phyloP scores from a whole-genome alignment of 2,329 filamentous ascomycete genomes.

The Colletotrichum cuscutae region DNA sequence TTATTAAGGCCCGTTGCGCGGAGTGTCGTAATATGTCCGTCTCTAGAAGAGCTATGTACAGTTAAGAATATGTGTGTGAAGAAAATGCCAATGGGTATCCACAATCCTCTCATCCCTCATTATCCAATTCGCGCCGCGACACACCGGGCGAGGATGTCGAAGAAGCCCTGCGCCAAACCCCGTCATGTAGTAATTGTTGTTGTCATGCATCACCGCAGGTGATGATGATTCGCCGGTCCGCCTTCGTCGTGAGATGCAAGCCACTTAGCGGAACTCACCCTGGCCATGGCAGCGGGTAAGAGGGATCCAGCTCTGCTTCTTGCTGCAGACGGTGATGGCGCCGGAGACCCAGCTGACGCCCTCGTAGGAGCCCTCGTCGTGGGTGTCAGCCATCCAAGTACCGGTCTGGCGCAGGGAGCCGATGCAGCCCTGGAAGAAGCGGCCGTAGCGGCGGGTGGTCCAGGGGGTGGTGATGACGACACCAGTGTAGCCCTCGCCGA shows the following conservation, averaged over 20 bases:
- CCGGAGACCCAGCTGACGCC: constrained; percentile 22
- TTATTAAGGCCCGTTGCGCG: neutral
- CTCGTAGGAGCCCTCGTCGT: constrained; percentile 31
- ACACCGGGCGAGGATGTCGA: neutral
- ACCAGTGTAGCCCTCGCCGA: constrained; percentile 24
- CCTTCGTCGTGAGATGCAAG: too few relatives aligned
- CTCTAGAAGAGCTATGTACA: neutral
- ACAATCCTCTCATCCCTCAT: neutral
- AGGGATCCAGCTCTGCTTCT: constrained; percentile 18
- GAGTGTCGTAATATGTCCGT: neutral
- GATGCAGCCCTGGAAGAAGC: constrained; percentile 29
- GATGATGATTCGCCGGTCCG: neutral
- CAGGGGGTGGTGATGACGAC: constrained; percentile 28
- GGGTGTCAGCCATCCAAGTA: constrained; percentile 26
- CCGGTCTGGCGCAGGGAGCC: constrained; percentile 21
- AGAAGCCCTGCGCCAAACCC: neutral
- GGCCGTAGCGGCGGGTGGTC: constrained; percentile 31
- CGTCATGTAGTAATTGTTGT: neutral
- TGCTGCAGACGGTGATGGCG: constrained; percentile 23
- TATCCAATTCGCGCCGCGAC: neutral
- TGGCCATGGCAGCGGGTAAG: neutral
- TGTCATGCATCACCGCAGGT: neutral
- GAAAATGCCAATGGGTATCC: neutral
- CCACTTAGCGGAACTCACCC: constrained; percentile 5
- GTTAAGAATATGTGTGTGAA: neutral